Evolutionary conservation across 345 rosid genomes (phyloP).

Genomic region (Eucalyptus marginata): DNA sequence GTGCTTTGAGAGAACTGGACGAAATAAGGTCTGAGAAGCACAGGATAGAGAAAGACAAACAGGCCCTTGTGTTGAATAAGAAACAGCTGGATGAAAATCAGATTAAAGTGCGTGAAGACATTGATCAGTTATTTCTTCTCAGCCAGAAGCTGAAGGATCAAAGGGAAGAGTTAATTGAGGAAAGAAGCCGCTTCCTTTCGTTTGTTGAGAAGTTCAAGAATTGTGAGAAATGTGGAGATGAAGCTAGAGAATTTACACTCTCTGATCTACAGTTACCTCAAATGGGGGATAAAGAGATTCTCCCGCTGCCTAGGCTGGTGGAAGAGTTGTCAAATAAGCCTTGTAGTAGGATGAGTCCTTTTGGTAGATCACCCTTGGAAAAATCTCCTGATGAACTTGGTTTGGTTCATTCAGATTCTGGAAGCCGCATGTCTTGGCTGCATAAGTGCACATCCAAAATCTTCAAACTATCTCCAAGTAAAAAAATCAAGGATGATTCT

Average conservation of each 20-base stretch:
- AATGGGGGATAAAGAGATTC: constrained; percentile 14
- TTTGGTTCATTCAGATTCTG: constrained; percentile 25
- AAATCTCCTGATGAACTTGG: constrained; percentile 11
- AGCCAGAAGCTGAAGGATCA: constrained; percentile 46
- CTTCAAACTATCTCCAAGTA: constrained; percentile 51
- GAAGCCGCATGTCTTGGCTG: constrained; percentile 41
- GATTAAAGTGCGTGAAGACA: constrained; percentile 48
- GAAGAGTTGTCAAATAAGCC: constrained; percentile 13
- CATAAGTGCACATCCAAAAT: constrained; percentile 50
- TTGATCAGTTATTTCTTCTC: constrained; percentile 44
- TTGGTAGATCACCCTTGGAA: constrained; percentile 9
- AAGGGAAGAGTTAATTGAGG: constrained; percentile 30
- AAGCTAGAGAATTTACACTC: constrained; percentile 34
- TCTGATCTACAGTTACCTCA: constrained; percentile 48
- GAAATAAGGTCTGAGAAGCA: constrained; percentile 33
- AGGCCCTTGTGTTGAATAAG: constrained; percentile 29
- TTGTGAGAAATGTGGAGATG: constrained; percentile 57
- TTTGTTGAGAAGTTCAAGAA: constrained; percentile 49
- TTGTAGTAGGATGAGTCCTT: constrained; percentile 9
- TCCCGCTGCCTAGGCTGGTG: constrained; percentile 13
- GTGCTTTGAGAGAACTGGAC: constrained; percentile 35
- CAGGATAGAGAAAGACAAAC: constrained; percentile 36
- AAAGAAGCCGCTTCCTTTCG: constrained; percentile 40
- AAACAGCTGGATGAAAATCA: constrained; percentile 41
- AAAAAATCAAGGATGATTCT: constrained; percentile 22